These are phyloP conservation scores for Tulasnella sp. DNA, from an alignment of 768 basidiomycete genomes.

Conservation along the genomic window DNA sequence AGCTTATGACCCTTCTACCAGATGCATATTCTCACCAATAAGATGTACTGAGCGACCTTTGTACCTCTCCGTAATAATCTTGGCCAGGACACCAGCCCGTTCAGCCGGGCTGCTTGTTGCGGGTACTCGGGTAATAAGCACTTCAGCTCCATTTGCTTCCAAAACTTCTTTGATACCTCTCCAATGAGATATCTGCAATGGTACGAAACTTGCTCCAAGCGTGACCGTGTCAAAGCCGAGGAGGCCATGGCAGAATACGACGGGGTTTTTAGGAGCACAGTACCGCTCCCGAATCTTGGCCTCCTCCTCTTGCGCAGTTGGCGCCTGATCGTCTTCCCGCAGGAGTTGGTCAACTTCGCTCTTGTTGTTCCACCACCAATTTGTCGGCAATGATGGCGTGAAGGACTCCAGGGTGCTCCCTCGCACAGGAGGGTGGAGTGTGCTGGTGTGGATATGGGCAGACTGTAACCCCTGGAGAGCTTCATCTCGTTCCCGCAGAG, in stretches of 20 bases:
- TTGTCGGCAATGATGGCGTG: constrained; percentile 31
- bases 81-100: constrained; percentile 84
- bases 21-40: constrained; percentile 49
- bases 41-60: constrained; percentile 84
- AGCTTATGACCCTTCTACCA: constrained; percentile 36
- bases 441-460: background rate
- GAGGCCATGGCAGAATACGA: constrained; percentile 94
- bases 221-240: constrained; percentile 85
- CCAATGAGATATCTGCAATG: constrained; percentile 91
- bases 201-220: constrained; percentile 69
- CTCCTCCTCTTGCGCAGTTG: constrained; percentile 49
- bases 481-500: constrained; percentile 35
- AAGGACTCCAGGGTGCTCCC: constrained; percentile 28
- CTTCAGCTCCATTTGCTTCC: constrained; percentile 80
- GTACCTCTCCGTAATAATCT: constrained; percentile 72
- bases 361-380: constrained; percentile 57
- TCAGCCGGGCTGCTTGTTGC: constrained; percentile 86
- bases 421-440: constrained; percentile 4
- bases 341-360: constrained; percentile 47
- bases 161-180: constrained; percentile 92
- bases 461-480: background rate
- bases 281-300: constrained; percentile 53
- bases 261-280: constrained; percentile 70
- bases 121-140: constrained; percentile 90
- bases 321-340: constrained; percentile 52